phyloP scores from a whole-genome alignment of 2,329 filamentous ascomycete species.

The Epichloe gansuensis region DNA sequence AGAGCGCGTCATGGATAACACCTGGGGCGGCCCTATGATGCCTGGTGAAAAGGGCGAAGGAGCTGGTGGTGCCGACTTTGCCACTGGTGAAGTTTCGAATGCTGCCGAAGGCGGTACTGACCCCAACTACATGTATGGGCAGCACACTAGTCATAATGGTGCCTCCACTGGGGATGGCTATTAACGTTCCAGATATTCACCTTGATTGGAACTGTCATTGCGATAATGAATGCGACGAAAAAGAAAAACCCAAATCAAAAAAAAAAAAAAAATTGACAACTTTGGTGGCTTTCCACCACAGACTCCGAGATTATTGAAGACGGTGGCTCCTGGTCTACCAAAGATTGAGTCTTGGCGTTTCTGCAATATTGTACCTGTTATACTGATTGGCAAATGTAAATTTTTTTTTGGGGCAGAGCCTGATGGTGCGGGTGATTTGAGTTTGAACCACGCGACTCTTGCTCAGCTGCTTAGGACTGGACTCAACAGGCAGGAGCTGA shows the following conservation, averaged over 20 bases:
- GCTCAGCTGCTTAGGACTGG: background rate
- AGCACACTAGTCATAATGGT: conserved; percentile 47
- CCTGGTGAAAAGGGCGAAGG: conserved; percentile 21
- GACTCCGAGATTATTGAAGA: background rate
- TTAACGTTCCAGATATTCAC: conserved; percentile 15
- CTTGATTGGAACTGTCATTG: background rate
- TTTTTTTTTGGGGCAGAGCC: conserved; percentile 3
- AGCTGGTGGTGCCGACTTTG: conserved; percentile 23
- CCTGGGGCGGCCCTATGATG: conserved; percentile 21
- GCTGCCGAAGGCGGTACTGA: conserved; percentile 29
- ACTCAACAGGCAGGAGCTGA: background rate
- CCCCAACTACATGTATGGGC: conserved; percentile 39
- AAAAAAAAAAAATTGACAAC: background rate
- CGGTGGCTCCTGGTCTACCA: background rate
- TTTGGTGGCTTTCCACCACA: background rate
- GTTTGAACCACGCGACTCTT: background rate
- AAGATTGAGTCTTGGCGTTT: background rate
- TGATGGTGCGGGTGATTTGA: conserved; percentile 2
- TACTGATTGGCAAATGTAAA: conserved; percentile 3
- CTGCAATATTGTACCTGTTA: background rate
- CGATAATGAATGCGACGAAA: conserved; percentile 1
- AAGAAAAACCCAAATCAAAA: background rate
- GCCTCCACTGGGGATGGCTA: conserved; percentile 40
- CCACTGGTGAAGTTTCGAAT: conserved; percentile 29
- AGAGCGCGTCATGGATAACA: conserved; percentile 25